Evolutionary conservation across 768 basidiomycete genomes (phyloP).

Genomic region (Psilocybe tampanensis): DNA sequence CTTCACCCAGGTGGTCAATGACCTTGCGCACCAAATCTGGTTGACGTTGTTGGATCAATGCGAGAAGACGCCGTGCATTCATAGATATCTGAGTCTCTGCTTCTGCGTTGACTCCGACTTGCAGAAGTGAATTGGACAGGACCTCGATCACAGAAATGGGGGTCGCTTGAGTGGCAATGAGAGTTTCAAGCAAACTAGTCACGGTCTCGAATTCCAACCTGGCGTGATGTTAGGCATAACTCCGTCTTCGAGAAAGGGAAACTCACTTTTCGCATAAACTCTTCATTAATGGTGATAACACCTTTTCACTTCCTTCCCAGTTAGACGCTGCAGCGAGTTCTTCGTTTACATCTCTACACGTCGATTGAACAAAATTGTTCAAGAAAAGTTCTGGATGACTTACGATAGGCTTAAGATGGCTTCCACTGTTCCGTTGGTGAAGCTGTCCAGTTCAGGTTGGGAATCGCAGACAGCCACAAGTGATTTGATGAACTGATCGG

Average conservation of each 20-base stretch:
- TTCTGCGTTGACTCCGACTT: constrained; percentile 26
- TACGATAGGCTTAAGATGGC: constrained; percentile 51
- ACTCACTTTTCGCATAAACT: constrained; percentile 38
- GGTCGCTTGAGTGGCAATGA: constrained; percentile 35
- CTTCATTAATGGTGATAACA: constrained; percentile 55
- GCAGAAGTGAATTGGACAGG: constrained; percentile 30
- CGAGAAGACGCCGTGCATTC: constrained; percentile 47
- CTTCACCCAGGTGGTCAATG: constrained; percentile 39
- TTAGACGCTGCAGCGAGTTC: constrained; percentile 45
- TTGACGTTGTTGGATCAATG: constrained; percentile 67
- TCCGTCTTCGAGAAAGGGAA: not conserved
- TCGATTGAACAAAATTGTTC: not conserved
- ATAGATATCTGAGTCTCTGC: constrained; percentile 14
- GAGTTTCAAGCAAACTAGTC: constrained; percentile 36
- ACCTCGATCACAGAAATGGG: constrained; percentile 36
- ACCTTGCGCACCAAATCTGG: constrained; percentile 47
- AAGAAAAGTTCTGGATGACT: constrained; percentile 25
- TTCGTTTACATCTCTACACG: constrained; percentile 45
- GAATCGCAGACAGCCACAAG: constrained; percentile 64
- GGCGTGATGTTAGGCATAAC: not conserved
- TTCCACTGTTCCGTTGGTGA: constrained; percentile 44
- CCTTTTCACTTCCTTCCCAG: constrained; percentile 57
- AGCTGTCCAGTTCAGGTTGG: constrained; percentile 55
- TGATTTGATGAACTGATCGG: constrained; percentile 66
- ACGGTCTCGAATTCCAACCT: constrained; percentile 36